Base-by-base conservation (phyloP, 1,139 yeast genomes). In the Yarrowia galli region DNA sequence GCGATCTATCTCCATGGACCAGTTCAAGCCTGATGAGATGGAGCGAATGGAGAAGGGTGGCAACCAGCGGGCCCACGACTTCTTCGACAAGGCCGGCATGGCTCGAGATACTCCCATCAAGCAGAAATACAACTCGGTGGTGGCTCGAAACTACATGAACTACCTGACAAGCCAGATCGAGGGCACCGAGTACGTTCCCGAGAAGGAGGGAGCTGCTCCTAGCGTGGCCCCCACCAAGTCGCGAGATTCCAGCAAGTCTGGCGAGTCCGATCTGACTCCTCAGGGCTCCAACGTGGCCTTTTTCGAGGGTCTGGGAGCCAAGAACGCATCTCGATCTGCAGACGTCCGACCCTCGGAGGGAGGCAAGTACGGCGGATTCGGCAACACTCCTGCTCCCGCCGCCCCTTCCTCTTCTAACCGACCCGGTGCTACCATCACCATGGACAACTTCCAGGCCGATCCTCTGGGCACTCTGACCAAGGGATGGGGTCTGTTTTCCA, bases 1-100 rank as follows among this genome's bases (percentile, higher is more conserved):
- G 66, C 85, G 99, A 76, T 91, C 97, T 38, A 92, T 95, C 73
- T 92, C 97, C 40, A 93, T 96, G 96, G 99, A 95, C 78, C 97
- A 92, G 79, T 96, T 96, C 83, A 92, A 92, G 78, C 89, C 92
- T 18, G 97, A 92, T 68, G 98, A 95, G 78, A 84, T 92, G 69
- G 82, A 87, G 71, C 83, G 96, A 72, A 93, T 96, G 99, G 97
- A 95, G 75, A 82, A 87, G 70, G 99, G 99, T 70, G 99, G 99
- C 32, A 95, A 95, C 76, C 91, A 87, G 71, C 85, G 86, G 49
- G 89, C 96, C 73, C 85, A 82, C 46, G 82, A 80, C 67, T 95
- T 88, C 76, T 89, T 93, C 76, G 83, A 82, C 65, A 79, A 83
- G 22, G 87, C 92, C 76, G 97, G 97, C n/a, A 78, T 93, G 45